Percentiles rank a stretch among this genome's conserved stretches.
Evolutionary conservation across 192 early-diverging fungal genomes (phyloP).

Genomic region (Coemansia sp.): DNA sequence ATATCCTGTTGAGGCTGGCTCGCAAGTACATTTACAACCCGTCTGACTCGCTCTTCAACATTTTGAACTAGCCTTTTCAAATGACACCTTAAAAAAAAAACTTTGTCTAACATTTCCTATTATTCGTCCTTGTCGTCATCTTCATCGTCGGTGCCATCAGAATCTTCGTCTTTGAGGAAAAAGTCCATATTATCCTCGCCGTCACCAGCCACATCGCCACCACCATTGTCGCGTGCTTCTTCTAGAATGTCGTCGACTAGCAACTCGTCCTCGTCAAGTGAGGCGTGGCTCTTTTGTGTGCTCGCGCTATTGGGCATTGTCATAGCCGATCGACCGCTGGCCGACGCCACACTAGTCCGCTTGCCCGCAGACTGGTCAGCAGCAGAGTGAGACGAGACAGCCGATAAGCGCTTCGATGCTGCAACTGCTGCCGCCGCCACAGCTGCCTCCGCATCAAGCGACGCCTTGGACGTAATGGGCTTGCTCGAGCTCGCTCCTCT

Average conservation of each 20-base stretch:
- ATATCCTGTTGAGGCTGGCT: conserved; percentile 15
- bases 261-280: conserved; percentile 44
- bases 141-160: conserved; percentile 35
- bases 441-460: conserved; percentile 1
- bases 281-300: conserved; percentile 19
- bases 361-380: conserved; percentile 17
- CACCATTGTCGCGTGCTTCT: conserved; percentile 16
- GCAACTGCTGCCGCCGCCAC: neutral
- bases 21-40: conserved; percentile 19
- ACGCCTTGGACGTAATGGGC: neutral
- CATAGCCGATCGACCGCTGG: conserved; percentile 6
- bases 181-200: conserved; percentile 42
- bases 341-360: conserved; percentile 18
- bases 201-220: neutral
- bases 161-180: conserved; percentile 52
- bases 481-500: neutral
- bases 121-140: conserved; percentile 12
- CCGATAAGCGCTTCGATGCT: conserved; percentile 21
- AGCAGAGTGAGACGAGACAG: conserved; percentile 8
- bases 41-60: conserved; percentile 14
- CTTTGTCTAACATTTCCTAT: neutral
- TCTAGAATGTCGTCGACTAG: conserved; percentile 43
- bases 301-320: conserved; percentile 22
- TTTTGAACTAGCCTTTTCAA: conserved; percentile 4
- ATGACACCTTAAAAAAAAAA: too few relatives aligned